These are phyloP conservation scores for Omphalotus olearius DNA, from an alignment of 1,284 basidiomycete species.

Conservation along the genomic window DNA sequence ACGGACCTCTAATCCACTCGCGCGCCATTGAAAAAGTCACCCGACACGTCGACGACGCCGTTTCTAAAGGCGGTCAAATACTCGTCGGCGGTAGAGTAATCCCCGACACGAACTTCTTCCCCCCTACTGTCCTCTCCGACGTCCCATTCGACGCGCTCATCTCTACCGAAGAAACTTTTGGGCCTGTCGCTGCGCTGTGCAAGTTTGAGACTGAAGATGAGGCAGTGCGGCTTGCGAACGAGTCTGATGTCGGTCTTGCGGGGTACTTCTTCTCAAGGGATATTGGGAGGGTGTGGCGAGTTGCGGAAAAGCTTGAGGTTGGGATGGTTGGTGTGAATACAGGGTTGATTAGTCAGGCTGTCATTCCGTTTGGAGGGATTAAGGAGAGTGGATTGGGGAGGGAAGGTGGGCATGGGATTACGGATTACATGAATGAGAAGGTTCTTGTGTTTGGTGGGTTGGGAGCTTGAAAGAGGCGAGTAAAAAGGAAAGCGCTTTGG, in stretches of 20 bases:
- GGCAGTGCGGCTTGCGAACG: slow-evolving; percentile 84
- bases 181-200: slow-evolving; percentile 73
- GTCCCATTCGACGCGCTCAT: slow-evolving; percentile 68
- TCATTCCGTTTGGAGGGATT: slow-evolving; percentile 91
- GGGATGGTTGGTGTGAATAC: slow-evolving; percentile 96
- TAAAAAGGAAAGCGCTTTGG: no score
- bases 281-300: slow-evolving; percentile 88
- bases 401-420: slow-evolving; percentile 79
- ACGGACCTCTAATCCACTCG: slow-evolving; percentile 91
- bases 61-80: slow-evolving; percentile 81
- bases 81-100: slow-evolving; percentile 81
- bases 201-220: slow-evolving; percentile 94
- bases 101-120: slow-evolving; percentile 70
- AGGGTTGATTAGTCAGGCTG: slow-evolving; percentile 74
- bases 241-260: slow-evolving; percentile 83
- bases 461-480: no score
- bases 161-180: slow-evolving; percentile 84
- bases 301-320: slow-evolving; percentile 95
- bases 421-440: slow-evolving; percentile 82
- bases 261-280: slow-evolving; percentile 94
- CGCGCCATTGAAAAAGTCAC: slow-evolving; percentile 86
- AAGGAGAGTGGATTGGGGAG: slow-evolving; percentile 84
- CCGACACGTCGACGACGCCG: slow-evolving; percentile 83
- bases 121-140: slow-evolving; percentile 87
- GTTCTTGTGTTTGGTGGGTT: slow-evolving; percentile 72